A percentile compares a stretch with the other conserved stretches of the same genome.
These are phyloP conservation scores for Elaeagnus macrophylla DNA, from an alignment of 306 rosid genomes.

Conservation along the genomic window DNA sequence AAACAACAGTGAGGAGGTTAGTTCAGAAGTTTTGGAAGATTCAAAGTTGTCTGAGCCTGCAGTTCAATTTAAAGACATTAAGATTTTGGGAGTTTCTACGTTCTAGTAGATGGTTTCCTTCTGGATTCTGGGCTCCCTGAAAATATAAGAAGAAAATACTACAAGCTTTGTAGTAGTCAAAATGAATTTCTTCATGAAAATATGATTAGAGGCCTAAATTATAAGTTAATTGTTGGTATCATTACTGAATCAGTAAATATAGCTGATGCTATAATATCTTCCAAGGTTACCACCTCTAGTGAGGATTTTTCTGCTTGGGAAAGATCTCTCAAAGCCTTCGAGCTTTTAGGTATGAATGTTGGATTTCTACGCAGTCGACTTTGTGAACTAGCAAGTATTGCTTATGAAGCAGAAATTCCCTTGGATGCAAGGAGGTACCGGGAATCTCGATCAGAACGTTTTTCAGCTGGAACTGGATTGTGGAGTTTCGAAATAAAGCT, in stretches of 20 bases:
- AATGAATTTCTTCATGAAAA: slow-evolving; percentile 64
- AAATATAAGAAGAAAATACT: slow-evolving; percentile 53
- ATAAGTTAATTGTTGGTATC: slow-evolving; percentile 36
- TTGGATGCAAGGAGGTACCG: slow-evolving; percentile 32
- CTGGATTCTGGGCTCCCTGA: slow-evolving; percentile 49
- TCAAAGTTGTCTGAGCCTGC: slow-evolving; percentile 16
- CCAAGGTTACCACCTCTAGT: slow-evolving; percentile 39
- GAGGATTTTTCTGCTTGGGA: slow-evolving; percentile 62
- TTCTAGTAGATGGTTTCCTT: slow-evolving; percentile 42
- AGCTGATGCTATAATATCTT: slow-evolving; percentile 47
- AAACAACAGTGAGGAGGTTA: slow-evolving; percentile 48
- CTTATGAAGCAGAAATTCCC: slow-evolving; percentile 36
- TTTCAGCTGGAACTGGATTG: slow-evolving; percentile 40
- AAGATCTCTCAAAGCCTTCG: slow-evolving; percentile 52
- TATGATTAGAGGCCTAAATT: slow-evolving; percentile 41
- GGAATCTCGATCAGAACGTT: slow-evolving; percentile 31
- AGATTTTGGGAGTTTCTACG: slow-evolving; percentile 37
- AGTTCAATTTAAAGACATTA: slow-evolving; percentile 42
- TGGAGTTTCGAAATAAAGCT: slow-evolving; percentile 59
- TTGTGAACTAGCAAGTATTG: slow-evolving; percentile 45
- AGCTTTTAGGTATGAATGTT: slow-evolving; percentile 66
- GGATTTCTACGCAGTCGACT: slow-evolving; percentile 50
- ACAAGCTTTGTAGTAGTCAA: slow-evolving; percentile 59
- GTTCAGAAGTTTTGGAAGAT: slow-evolving; percentile 48
- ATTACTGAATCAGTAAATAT: slow-evolving; percentile 45